A percentile compares a stretch with the other conserved stretches of the same genome.
These are phyloP conservation scores for Globisporangium uncinulatum DNA, from an alignment of 352 stramenopile species.

Conservation along the genomic window DNA sequence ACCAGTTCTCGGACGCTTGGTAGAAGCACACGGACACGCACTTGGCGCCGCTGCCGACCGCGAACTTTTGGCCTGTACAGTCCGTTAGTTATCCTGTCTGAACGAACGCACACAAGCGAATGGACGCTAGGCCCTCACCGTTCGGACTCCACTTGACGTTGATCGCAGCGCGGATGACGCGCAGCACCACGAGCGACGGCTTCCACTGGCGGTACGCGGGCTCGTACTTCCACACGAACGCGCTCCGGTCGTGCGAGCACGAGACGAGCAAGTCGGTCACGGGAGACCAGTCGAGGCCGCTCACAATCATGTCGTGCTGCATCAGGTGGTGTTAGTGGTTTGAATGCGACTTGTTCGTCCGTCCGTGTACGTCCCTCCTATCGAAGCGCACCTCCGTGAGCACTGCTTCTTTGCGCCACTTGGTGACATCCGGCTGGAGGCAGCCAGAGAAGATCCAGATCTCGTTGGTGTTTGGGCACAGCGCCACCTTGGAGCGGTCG, in stretches of 20 bases:
- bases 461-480: conserved; percentile 91
- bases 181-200: conserved; percentile 88
- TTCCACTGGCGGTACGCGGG: conserved; percentile 86
- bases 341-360: neutral
- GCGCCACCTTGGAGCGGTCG: conserved; percentile 84
- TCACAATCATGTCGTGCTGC: conserved; percentile 92
- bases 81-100: too few species aligned
- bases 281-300: conserved; percentile 90
- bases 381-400: conserved; percentile 49
- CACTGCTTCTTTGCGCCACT: conserved; percentile 84
- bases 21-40: conserved; percentile 93
- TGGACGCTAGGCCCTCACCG: conserved; percentile 26
- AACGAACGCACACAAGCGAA: neutral
- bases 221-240: conserved; percentile 94
- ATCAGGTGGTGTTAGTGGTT: neutral
- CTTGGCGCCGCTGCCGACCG: conserved; percentile 90
- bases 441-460: conserved; percentile 91
- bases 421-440: conserved; percentile 58
- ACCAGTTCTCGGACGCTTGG: conserved; percentile 91
- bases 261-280: conserved; percentile 93
- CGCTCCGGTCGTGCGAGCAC: conserved; percentile 92
- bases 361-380: neutral
- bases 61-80: conserved; percentile 86
- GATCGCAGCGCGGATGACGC: conserved; percentile 88
- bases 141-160: conserved; percentile 93